A percentile compares a stretch with the other conserved stretches of the same genome.
phyloP scores from a whole-genome alignment of 129 eudicot species.

The Pulicaria dysenterica region DNA sequence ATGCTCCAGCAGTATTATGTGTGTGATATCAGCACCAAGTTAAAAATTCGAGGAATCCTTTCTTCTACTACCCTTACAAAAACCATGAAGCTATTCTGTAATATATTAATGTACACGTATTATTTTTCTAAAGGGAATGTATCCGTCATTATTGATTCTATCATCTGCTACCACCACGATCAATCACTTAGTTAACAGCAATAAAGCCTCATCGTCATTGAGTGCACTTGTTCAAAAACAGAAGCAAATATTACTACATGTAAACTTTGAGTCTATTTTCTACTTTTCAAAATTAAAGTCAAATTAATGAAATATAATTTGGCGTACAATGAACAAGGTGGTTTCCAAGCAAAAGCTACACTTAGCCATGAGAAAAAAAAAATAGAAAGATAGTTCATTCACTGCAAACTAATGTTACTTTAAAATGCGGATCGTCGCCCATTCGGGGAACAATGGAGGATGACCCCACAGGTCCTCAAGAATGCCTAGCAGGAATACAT shows the following conservation, averaged over 20 bases:
- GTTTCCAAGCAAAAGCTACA: neutral
- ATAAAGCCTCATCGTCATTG: neutral
- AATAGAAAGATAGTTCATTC: neutral
- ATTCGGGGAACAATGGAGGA: too few species aligned
- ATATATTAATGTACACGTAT: too few species aligned
- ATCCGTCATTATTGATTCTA: neutral
- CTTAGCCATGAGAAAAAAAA: neutral
- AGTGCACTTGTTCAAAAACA: neutral
- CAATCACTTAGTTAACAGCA: conserved; percentile 12
- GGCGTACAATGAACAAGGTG: neutral
- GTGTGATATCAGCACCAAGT: neutral
- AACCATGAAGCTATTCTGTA: too few species aligned
- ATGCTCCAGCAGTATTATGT: neutral
- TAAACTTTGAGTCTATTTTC: neutral
- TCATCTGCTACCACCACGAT: neutral
- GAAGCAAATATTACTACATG: conserved; percentile 6
- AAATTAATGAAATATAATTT: neutral
- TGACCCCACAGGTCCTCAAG: neutral
- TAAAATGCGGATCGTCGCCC: neutral
- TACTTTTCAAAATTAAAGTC: neutral
- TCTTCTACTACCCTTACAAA: neutral
- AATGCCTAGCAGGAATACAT: neutral
- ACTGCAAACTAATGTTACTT: neutral
- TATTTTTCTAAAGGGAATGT: too few species aligned
- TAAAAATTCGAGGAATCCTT: neutral